Evolutionary conservation across 2,329 filamentous ascomycete genomes (phyloP).

Genomic region (Fusarium tanahbumbuense): DNA sequence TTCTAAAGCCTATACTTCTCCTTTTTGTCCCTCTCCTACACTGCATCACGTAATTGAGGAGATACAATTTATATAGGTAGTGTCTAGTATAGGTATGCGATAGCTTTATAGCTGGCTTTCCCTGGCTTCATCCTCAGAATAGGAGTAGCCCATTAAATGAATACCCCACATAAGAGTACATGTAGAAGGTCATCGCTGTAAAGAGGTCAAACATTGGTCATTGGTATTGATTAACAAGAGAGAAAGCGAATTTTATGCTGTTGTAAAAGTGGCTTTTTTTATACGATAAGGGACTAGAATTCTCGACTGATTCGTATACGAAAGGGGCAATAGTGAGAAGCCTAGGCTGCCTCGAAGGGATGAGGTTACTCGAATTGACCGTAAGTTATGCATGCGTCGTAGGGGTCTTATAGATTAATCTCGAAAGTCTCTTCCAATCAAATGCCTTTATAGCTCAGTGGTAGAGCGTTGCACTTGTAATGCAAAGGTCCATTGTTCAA

Average conservation of each 20-base stretch:
- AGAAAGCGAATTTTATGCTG: background rate
- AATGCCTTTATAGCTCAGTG: constrained; percentile 40
- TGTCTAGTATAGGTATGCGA: background rate
- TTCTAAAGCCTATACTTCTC: background rate
- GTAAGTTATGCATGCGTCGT: background rate
- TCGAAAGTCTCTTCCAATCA: background rate
- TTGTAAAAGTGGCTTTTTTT: background rate
- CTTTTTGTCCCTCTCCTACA: background rate
- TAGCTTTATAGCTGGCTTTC: background rate
- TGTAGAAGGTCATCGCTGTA: background rate
- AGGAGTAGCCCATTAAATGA: background rate
- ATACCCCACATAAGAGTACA: background rate
- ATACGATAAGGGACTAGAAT: background rate
- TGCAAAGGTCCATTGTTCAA: constrained; percentile 43
- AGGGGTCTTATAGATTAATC: background rate
- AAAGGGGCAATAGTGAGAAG: background rate
- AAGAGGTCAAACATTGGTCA: background rate
- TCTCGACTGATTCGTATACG: background rate
- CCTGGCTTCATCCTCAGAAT: background rate
- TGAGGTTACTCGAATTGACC: background rate
- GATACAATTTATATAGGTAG: background rate
- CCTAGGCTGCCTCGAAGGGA: background rate
- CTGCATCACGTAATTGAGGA: background rate
- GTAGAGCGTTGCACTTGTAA: constrained; percentile 43
- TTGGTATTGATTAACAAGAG: background rate